These are phyloP conservation scores for Fusarium abutilonis DNA, from an alignment of 2,329 filamentous ascomycete species.

Conservation along the genomic window DNA sequence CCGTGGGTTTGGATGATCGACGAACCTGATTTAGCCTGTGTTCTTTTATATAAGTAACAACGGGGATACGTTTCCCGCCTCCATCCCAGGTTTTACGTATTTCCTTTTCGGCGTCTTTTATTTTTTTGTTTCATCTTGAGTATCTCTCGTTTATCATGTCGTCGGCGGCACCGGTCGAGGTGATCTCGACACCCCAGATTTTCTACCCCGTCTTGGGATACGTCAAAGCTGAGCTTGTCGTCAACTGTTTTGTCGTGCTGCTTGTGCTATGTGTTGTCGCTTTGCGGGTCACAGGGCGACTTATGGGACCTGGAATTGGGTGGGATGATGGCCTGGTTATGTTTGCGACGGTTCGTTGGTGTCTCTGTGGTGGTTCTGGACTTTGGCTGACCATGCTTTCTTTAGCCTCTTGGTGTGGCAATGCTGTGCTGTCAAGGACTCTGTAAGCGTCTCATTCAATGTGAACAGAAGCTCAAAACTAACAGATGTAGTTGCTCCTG, in stretches of 20 bases:
- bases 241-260: constrained; percentile 48
- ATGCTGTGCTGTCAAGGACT: constrained; percentile 46
- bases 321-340: constrained; percentile 49
- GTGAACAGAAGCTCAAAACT: background rate
- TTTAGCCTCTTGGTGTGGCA: constrained; percentile 40
- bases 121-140: constrained; percentile 13
- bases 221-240: constrained; percentile 44
- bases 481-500: constrained; percentile 30
- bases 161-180: constrained; percentile 7
- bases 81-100: background rate
- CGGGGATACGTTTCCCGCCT: background rate
- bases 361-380: too few species aligned
- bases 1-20: constrained; percentile 20
- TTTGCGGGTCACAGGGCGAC: constrained; percentile 44
- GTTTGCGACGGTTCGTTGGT: constrained; percentile 37
- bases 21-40: constrained; percentile 9
- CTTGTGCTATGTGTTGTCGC: constrained; percentile 45
- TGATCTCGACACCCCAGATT: constrained; percentile 30
- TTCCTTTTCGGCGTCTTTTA: background rate
- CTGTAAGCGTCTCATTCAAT: constrained; percentile 25
- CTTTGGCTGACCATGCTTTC: constrained; percentile 11
- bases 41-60: constrained; percentile 30
- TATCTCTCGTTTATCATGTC: constrained; percentile 15
- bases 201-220: constrained; percentile 34
- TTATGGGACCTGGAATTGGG: constrained; percentile 48